Conservation (phyloP, 352 stramenopile species). For the Globisporangium nodosum region DNA sequence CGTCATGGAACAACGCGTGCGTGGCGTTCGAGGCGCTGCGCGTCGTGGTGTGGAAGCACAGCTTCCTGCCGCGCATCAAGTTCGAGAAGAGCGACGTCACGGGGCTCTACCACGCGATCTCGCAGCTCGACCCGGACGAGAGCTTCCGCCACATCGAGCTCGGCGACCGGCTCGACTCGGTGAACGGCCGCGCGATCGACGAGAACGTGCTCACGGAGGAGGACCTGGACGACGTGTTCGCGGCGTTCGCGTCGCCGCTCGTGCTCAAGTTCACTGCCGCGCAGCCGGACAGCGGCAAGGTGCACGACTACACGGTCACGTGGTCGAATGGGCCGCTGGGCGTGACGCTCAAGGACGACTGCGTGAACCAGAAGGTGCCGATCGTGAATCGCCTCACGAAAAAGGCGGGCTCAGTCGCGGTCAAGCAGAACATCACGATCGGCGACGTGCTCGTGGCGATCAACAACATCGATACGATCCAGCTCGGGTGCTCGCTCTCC, state of each 20-base stretch:
- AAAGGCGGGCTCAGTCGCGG: conserved; percentile 77
- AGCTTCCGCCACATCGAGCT: conserved; percentile 71
- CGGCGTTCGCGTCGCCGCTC: conserved; percentile 62
- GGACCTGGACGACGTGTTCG: conserved; percentile 70
- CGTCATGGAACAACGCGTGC: conserved; percentile 82
- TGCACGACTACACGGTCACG: conserved; percentile 83
- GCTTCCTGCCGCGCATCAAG: conserved; percentile 66
- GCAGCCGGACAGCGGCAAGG: conserved; percentile 50
- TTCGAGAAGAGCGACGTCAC: conserved; percentile 38
- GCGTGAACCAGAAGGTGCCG: conserved; percentile 75
- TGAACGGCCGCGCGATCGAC: conserved; percentile 72
- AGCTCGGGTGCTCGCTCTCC: conserved; percentile 78
- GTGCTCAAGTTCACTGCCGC: conserved; percentile 81
- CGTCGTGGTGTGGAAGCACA: conserved; percentile 87
- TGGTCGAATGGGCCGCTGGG: conserved; percentile 84
- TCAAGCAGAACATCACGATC: conserved; percentile 88
- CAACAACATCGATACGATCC: conserved; percentile 89
- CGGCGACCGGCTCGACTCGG: conserved; percentile 64
- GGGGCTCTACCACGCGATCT: conserved; percentile 62
- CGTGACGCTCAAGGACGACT: conserved; percentile 84
- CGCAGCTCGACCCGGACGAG: conserved; percentile 70
- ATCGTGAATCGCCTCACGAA: conserved; percentile 86
- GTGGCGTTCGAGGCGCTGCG: conserved; percentile 63
- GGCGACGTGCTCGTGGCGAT: conserved; percentile 82
- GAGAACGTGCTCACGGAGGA: conserved; percentile 51